These are phyloP conservation scores for Apiospora phragmitis DNA, from an alignment of 2,329 filamentous ascomycete genomes.

Conservation along the genomic window DNA sequence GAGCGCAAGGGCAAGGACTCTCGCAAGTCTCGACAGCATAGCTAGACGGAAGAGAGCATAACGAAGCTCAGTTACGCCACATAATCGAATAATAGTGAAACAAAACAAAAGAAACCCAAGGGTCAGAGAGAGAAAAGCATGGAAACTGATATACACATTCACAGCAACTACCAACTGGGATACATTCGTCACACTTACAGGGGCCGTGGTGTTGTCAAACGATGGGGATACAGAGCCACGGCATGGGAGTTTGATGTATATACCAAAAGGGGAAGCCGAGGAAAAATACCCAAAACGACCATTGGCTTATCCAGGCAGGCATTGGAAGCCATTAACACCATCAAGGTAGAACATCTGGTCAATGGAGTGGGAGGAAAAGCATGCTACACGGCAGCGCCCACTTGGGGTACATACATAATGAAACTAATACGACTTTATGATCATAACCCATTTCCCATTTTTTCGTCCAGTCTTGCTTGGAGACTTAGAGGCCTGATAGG, in stretches of 20 bases:
- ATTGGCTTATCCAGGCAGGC: conserved; percentile 4
- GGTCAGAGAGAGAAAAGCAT: background rate
- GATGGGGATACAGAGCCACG: background rate
- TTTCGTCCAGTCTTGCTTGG: background rate
- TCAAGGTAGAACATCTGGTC: background rate
- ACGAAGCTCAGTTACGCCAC: background rate
- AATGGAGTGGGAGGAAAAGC: background rate
- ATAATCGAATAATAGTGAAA: background rate
- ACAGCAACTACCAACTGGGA: background rate
- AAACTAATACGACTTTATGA: conserved; percentile 8
- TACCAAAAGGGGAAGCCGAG: background rate
- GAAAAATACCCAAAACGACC: background rate
- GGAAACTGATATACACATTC: background rate
- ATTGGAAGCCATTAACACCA: background rate
- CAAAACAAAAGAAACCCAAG: background rate
- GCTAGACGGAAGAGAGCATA: background rate
- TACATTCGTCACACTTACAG: background rate
- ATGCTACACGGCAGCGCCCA: background rate
- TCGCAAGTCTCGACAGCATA: background rate
- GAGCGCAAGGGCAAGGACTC: conserved; percentile 13
- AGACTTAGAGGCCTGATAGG: too few relatives aligned
- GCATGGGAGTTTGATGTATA: background rate
- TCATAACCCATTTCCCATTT: background rate
- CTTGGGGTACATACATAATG: background rate
- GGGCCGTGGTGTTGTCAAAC: background rate